Evolutionary conservation across 108 stramenopile genomes (phyloP), one percentile per base, ranked within the genome.

Genomic region (Skeletonema grethae): DNA sequence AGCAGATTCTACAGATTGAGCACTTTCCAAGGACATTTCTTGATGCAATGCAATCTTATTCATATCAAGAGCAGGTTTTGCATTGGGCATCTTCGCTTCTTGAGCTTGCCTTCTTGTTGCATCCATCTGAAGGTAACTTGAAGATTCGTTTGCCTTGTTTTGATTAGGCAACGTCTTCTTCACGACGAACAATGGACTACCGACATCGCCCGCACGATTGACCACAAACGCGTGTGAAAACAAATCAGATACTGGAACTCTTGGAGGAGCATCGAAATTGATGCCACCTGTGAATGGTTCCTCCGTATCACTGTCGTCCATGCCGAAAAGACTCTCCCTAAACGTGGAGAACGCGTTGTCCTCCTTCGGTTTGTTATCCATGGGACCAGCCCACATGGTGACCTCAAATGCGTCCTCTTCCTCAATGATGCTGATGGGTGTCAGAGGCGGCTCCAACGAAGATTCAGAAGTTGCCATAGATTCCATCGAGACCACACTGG

Each of bases 191-290:
- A 79, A 48, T 18, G 78, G 78, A 46, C 78, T 79, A n/a, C 68
- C 65, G 4, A 67, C 72, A 31, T 65, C 34, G 61, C 35, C 61
- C 10, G 18, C 55, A 11, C 46, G 28, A 32, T 79, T 70, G 11
- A 79, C 78, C 4, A 79, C 29, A 56, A 79, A 79, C 28, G 78
- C 78, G 39, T 72, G 70, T 20, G 78, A 72, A 63, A 79, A 79
- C 61, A 72, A 69, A 20, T 71, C 71, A 0, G 78, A 68, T 16
- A 61, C 38, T 24, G 78, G 60, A 63, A 68, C 61, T 56, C 69
- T 46, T 41, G 69, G 67, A 15, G 48, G 57, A 15, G 63, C 67
- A 24, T 71, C 59, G 32, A 79, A 79, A 38, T 79, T 79, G 55
- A 79, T 68, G 25, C 72, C 62, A 15, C 78, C 78, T 36, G 56